Conservation (phyloP, 1,139 yeast genomes). For the Protomyces gravidus region DNA sequence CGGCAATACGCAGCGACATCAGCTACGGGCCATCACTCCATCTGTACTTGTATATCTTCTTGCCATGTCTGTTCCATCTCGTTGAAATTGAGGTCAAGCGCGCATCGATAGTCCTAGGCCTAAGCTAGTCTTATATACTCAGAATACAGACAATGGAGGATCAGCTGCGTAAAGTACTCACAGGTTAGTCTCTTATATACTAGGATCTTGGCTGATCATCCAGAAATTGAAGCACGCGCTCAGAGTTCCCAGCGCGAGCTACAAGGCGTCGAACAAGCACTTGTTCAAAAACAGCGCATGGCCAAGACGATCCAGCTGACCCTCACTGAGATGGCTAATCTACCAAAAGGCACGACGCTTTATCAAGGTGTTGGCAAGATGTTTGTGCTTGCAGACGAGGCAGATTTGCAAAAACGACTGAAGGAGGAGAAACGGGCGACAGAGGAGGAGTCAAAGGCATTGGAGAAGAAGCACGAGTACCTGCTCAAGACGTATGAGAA, state of each 20-base stretch:
- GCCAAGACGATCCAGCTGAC: conserved; percentile 15
- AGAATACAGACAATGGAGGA: not conserved
- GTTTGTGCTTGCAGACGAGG: conserved; percentile 12
- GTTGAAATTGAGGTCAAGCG: not conserved
- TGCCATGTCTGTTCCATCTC: not conserved
- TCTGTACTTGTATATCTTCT: no score
- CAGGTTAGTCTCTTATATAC: not conserved
- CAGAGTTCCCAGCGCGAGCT: conserved; percentile 20
- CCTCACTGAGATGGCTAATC: conserved; percentile 8
- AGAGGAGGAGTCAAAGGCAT: conserved; percentile 17
- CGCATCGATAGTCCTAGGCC: not conserved
- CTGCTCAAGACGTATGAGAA: conserved; percentile 24
- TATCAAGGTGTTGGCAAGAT: conserved; percentile 24
- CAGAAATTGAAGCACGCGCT: conserved; percentile 26
- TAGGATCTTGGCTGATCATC: not conserved
- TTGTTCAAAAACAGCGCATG: conserved; percentile 7
- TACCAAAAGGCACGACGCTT: conserved; percentile 15
- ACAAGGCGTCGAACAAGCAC: conserved; percentile 8
- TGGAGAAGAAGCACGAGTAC: conserved; percentile 22
- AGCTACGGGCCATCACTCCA: no score
- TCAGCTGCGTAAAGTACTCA: not conserved
- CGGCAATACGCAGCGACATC: no score
- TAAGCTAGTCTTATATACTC: no score
- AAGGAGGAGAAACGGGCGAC: conserved; percentile 14
- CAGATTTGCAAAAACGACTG: conserved; percentile 1